A percentile compares a stretch with the other conserved stretches of the same genome.
Evolutionary conservation across 2,329 filamentous ascomycete genomes (phyloP).

Genomic region (Trichoderma atrobrunneum): DNA sequence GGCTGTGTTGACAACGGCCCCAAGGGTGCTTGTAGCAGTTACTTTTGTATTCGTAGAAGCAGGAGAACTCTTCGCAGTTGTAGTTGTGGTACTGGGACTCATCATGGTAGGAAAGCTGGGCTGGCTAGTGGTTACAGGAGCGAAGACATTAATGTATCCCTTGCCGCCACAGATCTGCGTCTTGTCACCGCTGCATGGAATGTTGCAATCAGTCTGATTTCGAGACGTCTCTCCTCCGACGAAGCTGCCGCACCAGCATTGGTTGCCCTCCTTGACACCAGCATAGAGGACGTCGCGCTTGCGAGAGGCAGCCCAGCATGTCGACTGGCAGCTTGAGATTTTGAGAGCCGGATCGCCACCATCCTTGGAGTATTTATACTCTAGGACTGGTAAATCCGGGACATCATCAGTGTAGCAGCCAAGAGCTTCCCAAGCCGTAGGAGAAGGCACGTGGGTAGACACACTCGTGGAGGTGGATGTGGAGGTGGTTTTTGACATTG

Average conservation of each 20-base stretch:
- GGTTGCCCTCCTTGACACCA: not conserved
- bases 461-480: not conserved
- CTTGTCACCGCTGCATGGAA: slow-evolving; percentile 19
- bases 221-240: not conserved
- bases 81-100: not conserved
- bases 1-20: not conserved
- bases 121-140: slow-evolving; percentile 4
- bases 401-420: not conserved
- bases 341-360: not conserved
- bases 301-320: not conserved
- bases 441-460: not conserved
- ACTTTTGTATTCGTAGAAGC: not conserved
- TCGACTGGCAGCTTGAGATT: not conserved
- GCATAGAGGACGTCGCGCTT: not conserved
- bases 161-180: slow-evolving; percentile 23
- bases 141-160: slow-evolving; percentile 21
- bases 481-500: not conserved
- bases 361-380: slow-evolving; percentile 23
- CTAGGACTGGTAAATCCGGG: not conserved
- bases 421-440: not conserved
- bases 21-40: not conserved
- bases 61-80: not conserved
- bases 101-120: not conserved
- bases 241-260: not conserved
- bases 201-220: not conserved